Base-by-base conservation (phyloP, 164 flowering plant genomes). In the Houttuynia cordata region DNA sequence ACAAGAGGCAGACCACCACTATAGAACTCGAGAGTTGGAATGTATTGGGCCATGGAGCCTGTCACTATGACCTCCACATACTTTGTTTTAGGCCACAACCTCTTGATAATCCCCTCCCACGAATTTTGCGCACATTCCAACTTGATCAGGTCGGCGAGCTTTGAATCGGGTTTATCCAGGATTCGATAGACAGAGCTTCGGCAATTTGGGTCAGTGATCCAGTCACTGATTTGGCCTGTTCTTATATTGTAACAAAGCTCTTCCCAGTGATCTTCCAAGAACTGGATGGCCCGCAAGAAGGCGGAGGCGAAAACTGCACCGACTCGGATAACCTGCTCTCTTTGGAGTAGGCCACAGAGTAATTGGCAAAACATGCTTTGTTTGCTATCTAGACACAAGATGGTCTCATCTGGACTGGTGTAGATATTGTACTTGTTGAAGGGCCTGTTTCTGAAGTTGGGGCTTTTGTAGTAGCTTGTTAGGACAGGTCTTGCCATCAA, bases 261-360 rank as follows among this genome's bases (percentile, higher is more conserved):
- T 41, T 40, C 1, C 90, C 88, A 88, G 56, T 82, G 67, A 22
- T 81, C 76, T 57, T 88, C 88, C 22, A 84, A 72, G 76, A 86
- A 86, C 34, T 71, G 62, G 52, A 88, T 83, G 41, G 90, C 85
- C 10, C 90, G 75, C 22, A 86, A 68, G 73, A 88, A 81, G 7
- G 84, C 90, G 0, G 96, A 86, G 1, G 96, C 90, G 20, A 88
- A 84, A 37, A 84, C 83, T 0, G 96, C 88, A 10, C 96, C 96
- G 4, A 86, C 88, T 0, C 90, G 76, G 39, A 86, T 78, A 51
- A 86, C 92, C 34, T 82, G 79, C 0, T 64, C 64, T 71, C 72
- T 58, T 54, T 79, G 88, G 56, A 62, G 45, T 22, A 84, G 77
- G 5, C 96, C 96, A 58, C 90, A 88, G 49, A 86, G 90, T 53